Evolutionary conservation across 2,329 filamentous ascomycete genomes (phyloP).

Genomic region (Fusarium sp.): DNA sequence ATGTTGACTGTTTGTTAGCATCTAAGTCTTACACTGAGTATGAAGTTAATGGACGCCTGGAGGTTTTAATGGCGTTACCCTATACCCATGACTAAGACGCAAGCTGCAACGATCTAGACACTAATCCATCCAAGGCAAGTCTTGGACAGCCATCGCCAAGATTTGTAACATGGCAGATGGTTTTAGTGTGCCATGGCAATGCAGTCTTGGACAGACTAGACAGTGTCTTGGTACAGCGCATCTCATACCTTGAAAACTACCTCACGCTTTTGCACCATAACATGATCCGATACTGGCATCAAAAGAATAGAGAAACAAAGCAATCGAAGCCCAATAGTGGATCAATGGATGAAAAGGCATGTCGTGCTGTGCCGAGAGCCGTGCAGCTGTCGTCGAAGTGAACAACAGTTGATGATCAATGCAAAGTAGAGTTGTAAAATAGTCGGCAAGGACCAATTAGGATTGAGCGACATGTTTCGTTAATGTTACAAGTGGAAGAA

Average conservation of each 20-base stretch:
- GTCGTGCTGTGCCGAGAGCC: conserved; percentile 6
- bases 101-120: not conserved
- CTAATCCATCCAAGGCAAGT: conserved; percentile 20
- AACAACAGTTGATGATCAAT: conserved; percentile 11
- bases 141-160: conserved; percentile 18
- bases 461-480: conserved; percentile 18
- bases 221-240: conserved; percentile 1
- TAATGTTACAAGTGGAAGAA: conserved; percentile 22
- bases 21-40: not conserved
- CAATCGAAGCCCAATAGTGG: not conserved
- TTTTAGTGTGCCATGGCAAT: not conserved
- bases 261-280: not conserved
- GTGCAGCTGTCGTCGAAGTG: not conserved
- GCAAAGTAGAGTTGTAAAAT: not conserved
- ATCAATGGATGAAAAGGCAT: not conserved
- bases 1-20: not conserved
- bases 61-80: not conserved
- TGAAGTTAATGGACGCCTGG: too few relatives aligned
- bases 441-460: conserved; percentile 9
- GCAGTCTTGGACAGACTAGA: not conserved
- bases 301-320: not conserved
- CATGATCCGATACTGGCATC: not conserved
- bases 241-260: conserved; percentile 1
- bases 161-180: conserved; percentile 11
- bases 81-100: conserved; percentile 9